These are phyloP conservation scores for Venturiaceae sp. DNA, from an alignment of 2,329 filamentous ascomycete genomes.

Conservation along the genomic window DNA sequence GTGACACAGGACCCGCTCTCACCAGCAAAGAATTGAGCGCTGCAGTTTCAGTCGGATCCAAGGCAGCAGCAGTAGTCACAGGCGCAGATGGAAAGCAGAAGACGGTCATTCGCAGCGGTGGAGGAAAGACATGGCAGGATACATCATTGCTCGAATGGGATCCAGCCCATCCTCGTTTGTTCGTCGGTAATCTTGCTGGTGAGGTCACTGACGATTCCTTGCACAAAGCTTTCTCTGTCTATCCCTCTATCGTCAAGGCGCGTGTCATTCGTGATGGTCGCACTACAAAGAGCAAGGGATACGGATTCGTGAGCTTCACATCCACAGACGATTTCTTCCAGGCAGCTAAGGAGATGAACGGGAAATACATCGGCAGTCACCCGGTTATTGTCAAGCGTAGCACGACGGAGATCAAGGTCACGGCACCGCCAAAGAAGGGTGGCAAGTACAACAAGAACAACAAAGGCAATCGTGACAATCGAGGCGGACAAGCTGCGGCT, in stretches of 20 bases:
- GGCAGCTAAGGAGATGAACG: conserved; percentile 95
- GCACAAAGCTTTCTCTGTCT: conserved; percentile 85
- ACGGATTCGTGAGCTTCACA: conserved; percentile 91
- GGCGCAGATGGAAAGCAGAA: conserved; percentile 57
- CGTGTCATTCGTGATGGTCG: conserved; percentile 92
- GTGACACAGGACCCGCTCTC: conserved; percentile 24
- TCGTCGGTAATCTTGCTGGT: conserved; percentile 92
- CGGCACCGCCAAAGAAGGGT: conserved; percentile 45
- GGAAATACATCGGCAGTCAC: conserved; percentile 98
- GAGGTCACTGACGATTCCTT: conserved; percentile 96
- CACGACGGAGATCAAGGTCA: conserved; percentile 81
- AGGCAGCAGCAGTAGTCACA: conserved; percentile 30
- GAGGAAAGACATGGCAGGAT: conserved; percentile 89
- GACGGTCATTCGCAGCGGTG: conserved; percentile 80
- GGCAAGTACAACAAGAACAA: conserved; percentile 25
- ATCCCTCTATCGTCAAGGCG: conserved; percentile 81
- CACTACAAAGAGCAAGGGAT: conserved; percentile 92
- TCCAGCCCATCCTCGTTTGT: conserved; percentile 84
- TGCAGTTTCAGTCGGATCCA: conserved; percentile 34
- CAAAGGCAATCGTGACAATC: conserved; percentile 17
- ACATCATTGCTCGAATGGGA: conserved; percentile 89
- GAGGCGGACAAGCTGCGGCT: conserved; percentile 13
- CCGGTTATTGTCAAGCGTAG: conserved; percentile 80
- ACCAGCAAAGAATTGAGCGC: conserved; percentile 21
- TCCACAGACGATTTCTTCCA: conserved; percentile 95